Evolutionary conservation across 2,329 filamentous ascomycete species (phyloP), one percentile per base, ranked within the genome.

Genomic region (Ceratocystis alfenasii): DNA sequence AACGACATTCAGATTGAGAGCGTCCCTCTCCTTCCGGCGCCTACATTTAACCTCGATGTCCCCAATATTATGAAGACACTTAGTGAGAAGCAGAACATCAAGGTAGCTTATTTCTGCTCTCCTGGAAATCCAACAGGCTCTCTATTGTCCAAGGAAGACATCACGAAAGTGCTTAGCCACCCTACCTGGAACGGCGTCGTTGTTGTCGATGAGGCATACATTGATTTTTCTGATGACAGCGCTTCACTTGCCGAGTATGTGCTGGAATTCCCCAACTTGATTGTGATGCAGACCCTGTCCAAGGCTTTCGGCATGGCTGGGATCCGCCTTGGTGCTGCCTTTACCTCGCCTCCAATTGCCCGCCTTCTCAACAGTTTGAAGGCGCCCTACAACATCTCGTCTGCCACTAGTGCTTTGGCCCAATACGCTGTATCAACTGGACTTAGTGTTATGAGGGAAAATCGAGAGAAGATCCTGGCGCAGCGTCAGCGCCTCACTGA

Each of bases 271-370:
- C 92, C 93, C 63, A 99, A 99, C 75, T 80, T 99, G 30, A 91
- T 96, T 20, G 92, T 99, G 66, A 90, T 97, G 89, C 94, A 99
- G 79, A 99, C 94, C 0, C 81, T 97, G n/a, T 95, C 89, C 72
- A 99, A 99, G 76, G 94, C 91, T 0, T 99, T 99, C 73, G 94
- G 94, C 33, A 83, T 99, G 72, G 94, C 94, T 3, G 94, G 93
- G 63, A 96, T 99, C 73, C 83, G 94, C 17, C 81, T 99, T 0
- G 94, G 94, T 60, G 89, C 86, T 6, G 90, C 90, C 0, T 99
- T 96, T 74, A 83, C 89, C 4, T 83, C 85, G 8, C 80, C 85
- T 0, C 81, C 85, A 5, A 87, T 99, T 69, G 91, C 93, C 1
- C 76, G 78, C 17, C 79, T 99, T 12, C 81, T 99, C 65, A 99